Percentiles rank a stretch among this genome's conserved stretches.
phyloP scores from a whole-genome alignment of 1,139 yeast genomes.

The Pichia sp. region DNA sequence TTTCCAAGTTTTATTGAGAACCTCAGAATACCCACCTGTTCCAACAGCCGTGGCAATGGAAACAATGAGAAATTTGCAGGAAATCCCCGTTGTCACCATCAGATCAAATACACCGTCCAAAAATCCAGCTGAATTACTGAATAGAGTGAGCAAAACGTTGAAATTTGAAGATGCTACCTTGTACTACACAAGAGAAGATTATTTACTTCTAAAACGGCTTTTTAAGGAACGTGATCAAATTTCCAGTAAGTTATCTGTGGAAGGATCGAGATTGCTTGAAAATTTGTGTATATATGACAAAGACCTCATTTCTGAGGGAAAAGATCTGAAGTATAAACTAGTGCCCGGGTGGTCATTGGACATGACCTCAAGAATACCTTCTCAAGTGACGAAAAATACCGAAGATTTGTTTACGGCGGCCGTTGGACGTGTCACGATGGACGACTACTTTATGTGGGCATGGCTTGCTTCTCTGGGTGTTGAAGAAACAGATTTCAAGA shows the following conservation, averaged over 20 bases:
- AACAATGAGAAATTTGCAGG: constrained; percentile 35
- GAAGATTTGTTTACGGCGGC: constrained; percentile 36
- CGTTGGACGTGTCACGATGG: constrained; percentile 60
- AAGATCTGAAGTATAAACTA: constrained; percentile 29
- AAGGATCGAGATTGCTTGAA: constrained; percentile 60
- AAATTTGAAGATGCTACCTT: constrained; percentile 63
- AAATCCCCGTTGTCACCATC: constrained; percentile 62
- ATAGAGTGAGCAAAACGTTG: constrained; percentile 58
- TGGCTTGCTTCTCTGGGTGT: constrained; percentile 76
- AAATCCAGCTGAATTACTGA: constrained; percentile 46
- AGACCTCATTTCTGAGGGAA: constrained; percentile 18
- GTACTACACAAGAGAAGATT: constrained; percentile 73
- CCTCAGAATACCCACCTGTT: constrained; percentile 57
- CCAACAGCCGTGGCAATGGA: constrained; percentile 26
- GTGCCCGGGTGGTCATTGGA: constrained; percentile 38
- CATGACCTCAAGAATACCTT: constrained; percentile 10
- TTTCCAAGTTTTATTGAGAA: constrained; percentile 52
- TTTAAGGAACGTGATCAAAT: constrained; percentile 55
- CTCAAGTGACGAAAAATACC: constrained; percentile 1
- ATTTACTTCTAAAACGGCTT: constrained; percentile 61
- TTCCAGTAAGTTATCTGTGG: constrained; percentile 59
- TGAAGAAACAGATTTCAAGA: constrained; percentile 61
- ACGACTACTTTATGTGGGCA: constrained; percentile 86
- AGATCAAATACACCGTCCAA: constrained; percentile 55
- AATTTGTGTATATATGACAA: constrained; percentile 36